Evolutionary conservation across 331 rosid species (phyloP).

Genomic region (Cucumis variabilis): DNA sequence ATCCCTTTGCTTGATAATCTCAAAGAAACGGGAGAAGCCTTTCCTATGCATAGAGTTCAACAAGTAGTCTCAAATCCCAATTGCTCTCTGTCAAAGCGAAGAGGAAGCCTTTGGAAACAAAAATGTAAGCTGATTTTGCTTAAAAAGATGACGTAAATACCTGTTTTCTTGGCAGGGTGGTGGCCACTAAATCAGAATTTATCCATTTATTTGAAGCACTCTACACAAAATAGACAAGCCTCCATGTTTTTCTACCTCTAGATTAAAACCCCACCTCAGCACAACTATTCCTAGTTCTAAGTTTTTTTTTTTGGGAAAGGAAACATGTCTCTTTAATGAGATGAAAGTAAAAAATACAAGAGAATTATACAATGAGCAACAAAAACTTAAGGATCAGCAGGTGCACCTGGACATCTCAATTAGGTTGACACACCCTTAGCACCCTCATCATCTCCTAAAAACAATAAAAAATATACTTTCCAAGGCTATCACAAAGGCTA

Average conservation of each 20-base stretch:
- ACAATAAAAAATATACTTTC: too few species aligned
- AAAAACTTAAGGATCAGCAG: too few species aligned
- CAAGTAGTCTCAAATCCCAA: neutral
- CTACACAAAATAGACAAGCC: neutral
- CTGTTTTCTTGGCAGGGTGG: neutral
- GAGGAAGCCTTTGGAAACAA: neutral
- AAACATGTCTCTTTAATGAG: too few species aligned
- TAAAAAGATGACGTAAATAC: neutral
- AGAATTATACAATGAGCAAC: too few species aligned
- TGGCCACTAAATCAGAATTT: neutral
- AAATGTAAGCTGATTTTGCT: neutral
- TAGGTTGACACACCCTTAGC: too few species aligned
- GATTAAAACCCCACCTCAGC: neutral
- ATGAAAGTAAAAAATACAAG: too few species aligned
- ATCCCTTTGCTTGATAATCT: neutral
- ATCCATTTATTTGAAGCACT: neutral
- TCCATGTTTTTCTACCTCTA: neutral
- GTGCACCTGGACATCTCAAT: too few species aligned
- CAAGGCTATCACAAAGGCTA: too few species aligned
- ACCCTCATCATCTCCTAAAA: too few species aligned
- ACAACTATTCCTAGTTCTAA: neutral
- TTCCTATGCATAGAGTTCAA: neutral
- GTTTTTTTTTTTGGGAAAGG: too few species aligned
- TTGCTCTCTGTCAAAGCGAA: neutral
- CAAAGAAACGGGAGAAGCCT: neutral